Conservation (phyloP, 2,329 filamentous ascomycete genomes). For the Neofusicoccum parvum region DNA sequence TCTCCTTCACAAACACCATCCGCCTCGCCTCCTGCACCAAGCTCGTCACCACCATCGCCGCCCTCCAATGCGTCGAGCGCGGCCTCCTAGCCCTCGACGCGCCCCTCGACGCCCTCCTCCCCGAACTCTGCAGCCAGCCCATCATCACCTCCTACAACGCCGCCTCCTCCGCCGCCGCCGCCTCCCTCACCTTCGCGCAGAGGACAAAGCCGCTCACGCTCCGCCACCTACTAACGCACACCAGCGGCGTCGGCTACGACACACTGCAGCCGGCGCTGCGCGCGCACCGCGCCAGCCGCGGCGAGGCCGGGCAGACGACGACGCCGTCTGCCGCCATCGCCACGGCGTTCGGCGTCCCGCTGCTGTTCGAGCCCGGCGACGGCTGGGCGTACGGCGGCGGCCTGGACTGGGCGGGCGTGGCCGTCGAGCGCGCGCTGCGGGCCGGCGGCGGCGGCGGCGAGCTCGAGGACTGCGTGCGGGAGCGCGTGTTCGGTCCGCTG, state of each 20-base stretch:
- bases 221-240: constrained; percentile 29
- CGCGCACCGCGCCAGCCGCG: constrained; percentile 23
- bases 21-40: constrained; percentile 42
- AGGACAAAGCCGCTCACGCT: background rate
- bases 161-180: background rate
- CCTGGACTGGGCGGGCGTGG: constrained; percentile 29
- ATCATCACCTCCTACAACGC: constrained; percentile 26
- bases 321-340: constrained; percentile 19
- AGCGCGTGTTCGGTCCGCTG: constrained; percentile 29
- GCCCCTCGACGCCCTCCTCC: constrained; percentile 34
- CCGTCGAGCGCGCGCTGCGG: constrained; percentile 25
- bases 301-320: constrained; percentile 5
- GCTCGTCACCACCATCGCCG: constrained; percentile 38
- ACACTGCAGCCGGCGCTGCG: constrained; percentile 24
- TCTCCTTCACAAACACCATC: constrained; percentile 29
- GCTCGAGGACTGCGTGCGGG: constrained; percentile 30
- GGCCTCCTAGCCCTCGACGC: constrained; percentile 35
- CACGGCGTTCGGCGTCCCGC: constrained; percentile 22
- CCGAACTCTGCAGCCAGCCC: constrained; percentile 32
- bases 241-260: constrained; percentile 29
- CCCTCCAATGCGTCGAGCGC: constrained; percentile 39
- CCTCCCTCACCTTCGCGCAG: constrained; percentile 25
- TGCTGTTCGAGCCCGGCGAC: constrained; percentile 31
- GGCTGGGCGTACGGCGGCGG: constrained; percentile 28
- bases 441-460: constrained; percentile 25